Evolutionary conservation across 805 yeast genomes (phyloP), one percentile per base, ranked within the genome.

Genomic region (Groenewaldozyma tartarivorans): DNA sequence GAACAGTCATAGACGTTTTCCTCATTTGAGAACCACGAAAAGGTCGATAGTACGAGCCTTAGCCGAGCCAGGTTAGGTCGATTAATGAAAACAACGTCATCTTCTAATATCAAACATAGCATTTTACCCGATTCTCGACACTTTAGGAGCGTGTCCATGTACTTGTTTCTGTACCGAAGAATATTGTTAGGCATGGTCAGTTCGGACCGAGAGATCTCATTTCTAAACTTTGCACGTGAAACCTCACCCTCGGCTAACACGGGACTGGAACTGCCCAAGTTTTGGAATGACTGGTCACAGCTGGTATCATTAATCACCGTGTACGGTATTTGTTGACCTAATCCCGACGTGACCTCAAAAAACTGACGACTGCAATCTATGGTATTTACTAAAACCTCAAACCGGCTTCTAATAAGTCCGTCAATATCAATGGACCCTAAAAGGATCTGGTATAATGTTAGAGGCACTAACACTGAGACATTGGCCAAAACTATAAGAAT

Each of bases 51-150:
- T n/a, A 33, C 49, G 20, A 46, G 33, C 17, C 45, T 18, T 6
- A 17, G 15, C 20, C 37, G 31, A n/a, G 44, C 43, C 15, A 21
- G 24, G 9, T 20, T 11, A 2, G 29, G 43, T 20, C 33, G 19
- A 31, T 45, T 45, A 36, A 47, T 27, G 21, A 46, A 47, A 4
- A 30, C 36, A 17, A 47, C 42, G 17, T 47, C 51, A 35, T 47
- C 50, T 21, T 47, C 51, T 33, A 47, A 39, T n/a, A 47, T 36
- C 30, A 47, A 24, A 20, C 50, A 47, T 22, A 47, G 45, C 26
- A 42, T 33, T 35, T 41, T 41, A 22, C 35, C 41, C 5, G 51
- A 41, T n/a, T 16, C 16, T 3, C 38, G 40, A n/a, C 50, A 47
- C 29, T 29, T 30, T 15, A 26, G 30, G 18, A 44, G 24, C 4